Percentiles rank a stretch among this genome's conserved stretches.
These are phyloP conservation scores for Talaromyces pinophilus DNA, from an alignment of 2,329 filamentous ascomycete genomes.

Conservation along the genomic window DNA sequence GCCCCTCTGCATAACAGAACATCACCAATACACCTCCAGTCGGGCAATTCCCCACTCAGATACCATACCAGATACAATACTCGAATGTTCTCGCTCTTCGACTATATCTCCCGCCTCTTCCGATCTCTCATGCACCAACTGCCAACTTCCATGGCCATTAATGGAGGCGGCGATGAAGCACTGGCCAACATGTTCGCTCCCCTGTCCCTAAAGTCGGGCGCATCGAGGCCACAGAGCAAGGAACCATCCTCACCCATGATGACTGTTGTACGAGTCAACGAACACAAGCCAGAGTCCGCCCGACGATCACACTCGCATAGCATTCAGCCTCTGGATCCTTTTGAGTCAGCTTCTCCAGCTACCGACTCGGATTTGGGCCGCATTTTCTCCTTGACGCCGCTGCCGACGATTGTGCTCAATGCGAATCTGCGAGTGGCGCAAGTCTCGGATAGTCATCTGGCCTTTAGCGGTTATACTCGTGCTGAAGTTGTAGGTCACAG, in stretches of 20 bases:
- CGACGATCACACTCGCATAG: not conserved
- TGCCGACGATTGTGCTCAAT: conserved; percentile 44
- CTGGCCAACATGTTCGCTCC: conserved; percentile 17
- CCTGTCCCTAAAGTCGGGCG: not conserved
- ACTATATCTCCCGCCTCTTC: not conserved
- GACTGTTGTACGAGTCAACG: not conserved
- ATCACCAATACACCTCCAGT: not conserved
- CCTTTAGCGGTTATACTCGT: conserved; percentile 36
- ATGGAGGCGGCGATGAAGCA: conserved; percentile 5
- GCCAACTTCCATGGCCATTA: conserved; percentile 3
- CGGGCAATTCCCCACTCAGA: conserved; percentile 1
- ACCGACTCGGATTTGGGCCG: conserved; percentile 25
- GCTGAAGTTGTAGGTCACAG: conserved; percentile 40
- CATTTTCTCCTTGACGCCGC: conserved; percentile 35
- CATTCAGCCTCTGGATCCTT: conserved; percentile 13
- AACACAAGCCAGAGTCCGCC: not conserved
- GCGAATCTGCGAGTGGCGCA: conserved; percentile 40
- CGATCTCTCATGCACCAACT: conserved; percentile 3
- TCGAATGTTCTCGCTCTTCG: not conserved
- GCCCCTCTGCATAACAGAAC: not conserved
- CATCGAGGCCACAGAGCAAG: not conserved
- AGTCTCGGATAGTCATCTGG: conserved; percentile 48
- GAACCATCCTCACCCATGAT: not conserved
- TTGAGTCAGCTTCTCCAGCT: conserved; percentile 9
- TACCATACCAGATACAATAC: not conserved